Percentiles rank a stretch among this genome's conserved stretches.
phyloP scores from a whole-genome alignment of 371 early-diverging fungal genomes.

The Rhizopus sp. region DNA sequence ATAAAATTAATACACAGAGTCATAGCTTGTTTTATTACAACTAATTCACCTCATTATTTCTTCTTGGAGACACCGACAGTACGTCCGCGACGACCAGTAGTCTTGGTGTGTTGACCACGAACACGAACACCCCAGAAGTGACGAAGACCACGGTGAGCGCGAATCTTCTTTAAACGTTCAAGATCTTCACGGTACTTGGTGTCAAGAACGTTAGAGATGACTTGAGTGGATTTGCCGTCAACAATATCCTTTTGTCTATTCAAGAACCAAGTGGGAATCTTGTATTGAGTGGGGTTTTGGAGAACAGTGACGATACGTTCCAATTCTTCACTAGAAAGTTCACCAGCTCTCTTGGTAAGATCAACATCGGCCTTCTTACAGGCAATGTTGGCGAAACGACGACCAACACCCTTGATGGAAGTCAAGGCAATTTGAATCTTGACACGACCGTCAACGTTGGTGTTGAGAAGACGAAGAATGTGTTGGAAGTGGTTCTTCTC shows the following conservation, averaged over 20 bases:
- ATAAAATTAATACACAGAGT: too few relatives aligned
- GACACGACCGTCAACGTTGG: constrained; percentile 97
- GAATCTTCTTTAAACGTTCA: constrained; percentile 96
- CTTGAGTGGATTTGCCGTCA: constrained; percentile 91
- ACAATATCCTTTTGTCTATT: constrained; percentile 97
- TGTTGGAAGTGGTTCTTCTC: constrained; percentile 92
- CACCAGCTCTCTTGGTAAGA: constrained; percentile 96
- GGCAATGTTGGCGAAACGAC: constrained; percentile 95
- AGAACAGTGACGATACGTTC: constrained; percentile 87
- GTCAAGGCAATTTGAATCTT: constrained; percentile 96
- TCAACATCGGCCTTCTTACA: constrained; percentile 98
- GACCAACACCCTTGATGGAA: constrained; percentile 97
- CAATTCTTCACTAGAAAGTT: constrained; percentile 90
- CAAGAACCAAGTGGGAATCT: constrained; percentile 97
- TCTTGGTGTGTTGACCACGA: constrained; percentile 95
- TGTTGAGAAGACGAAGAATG: constrained; percentile 99
- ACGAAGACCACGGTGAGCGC: constrained; percentile 90
- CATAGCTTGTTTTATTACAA: not conserved
- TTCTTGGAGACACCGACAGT: constrained; percentile 98
- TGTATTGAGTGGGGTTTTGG: constrained; percentile 90
- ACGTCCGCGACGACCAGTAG: constrained; percentile 96
- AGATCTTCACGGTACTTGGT: constrained; percentile 94
- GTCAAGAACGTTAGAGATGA: constrained; percentile 93
- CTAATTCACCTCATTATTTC: constrained; percentile 50
- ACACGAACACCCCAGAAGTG: constrained; percentile 95